Percentiles rank a stretch among this genome's conserved stretches.
phyloP scores from a whole-genome alignment of 2,329 filamentous ascomycete species.

The Thelonectria olida region DNA sequence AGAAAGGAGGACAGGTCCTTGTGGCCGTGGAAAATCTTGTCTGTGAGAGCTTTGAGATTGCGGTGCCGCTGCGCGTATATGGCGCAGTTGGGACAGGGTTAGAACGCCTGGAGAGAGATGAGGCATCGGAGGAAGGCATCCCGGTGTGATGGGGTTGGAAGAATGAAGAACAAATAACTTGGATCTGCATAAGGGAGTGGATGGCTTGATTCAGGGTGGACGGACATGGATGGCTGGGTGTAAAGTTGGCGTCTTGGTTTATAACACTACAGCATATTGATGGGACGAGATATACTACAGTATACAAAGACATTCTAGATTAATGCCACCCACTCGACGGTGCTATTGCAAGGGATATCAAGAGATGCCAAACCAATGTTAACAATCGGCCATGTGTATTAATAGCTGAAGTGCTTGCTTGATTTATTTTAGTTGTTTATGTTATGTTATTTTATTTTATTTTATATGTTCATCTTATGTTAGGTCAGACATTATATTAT shows the following conservation, averaged over 20 bases:
- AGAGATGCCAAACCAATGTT: too few species aligned
- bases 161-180: not conserved
- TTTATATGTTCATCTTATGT: too few species aligned
- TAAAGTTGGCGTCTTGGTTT: constrained; percentile 12
- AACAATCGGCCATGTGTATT: too few species aligned
- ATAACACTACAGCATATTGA: constrained; percentile 23
- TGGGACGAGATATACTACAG: constrained; percentile 21
- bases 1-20: constrained; percentile 76
- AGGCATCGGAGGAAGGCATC: constrained; percentile 59
- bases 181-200: constrained; percentile 12
- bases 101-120: constrained; percentile 65
- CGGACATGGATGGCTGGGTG: constrained; percentile 6
- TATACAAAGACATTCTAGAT: constrained; percentile 21
- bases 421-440: too few species aligned
- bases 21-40: constrained; percentile 81
- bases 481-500: too few species aligned
- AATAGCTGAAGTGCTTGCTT: too few species aligned
- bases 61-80: constrained; percentile 85
- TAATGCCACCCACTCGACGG: not conserved
- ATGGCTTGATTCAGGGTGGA: constrained; percentile 19
- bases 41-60: constrained; percentile 91
- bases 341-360: not conserved
- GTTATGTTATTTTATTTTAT: too few species aligned
- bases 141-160: constrained; percentile 44
- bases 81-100: constrained; percentile 67